These are phyloP conservation scores for Blumeriella jaapii DNA, from an alignment of 2,329 filamentous ascomycete species.

Conservation along the genomic window DNA sequence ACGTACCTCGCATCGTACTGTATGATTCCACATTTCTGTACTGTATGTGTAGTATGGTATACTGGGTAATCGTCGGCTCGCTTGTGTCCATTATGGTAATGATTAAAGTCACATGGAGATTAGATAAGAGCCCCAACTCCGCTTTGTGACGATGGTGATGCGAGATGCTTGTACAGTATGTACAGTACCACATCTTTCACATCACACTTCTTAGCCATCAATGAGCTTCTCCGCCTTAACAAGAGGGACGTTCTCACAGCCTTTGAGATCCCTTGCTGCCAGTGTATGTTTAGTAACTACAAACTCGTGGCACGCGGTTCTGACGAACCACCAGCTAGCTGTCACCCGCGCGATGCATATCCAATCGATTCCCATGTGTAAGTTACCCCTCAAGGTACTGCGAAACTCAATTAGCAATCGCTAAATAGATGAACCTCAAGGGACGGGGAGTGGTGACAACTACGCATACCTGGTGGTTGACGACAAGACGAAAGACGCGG, in stretches of 20 bases:
- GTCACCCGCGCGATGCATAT: slow-evolving; percentile 57
- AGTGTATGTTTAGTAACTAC: slow-evolving; percentile 7
- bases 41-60: too few relatives aligned
- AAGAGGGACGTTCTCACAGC: slow-evolving; percentile 10
- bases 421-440: slow-evolving; percentile 33
- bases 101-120: slow-evolving; percentile 7
- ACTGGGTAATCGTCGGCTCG: too few relatives aligned
- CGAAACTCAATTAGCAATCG: slow-evolving; percentile 1
- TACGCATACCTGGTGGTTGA: slow-evolving; percentile 77
- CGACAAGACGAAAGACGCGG: slow-evolving; percentile 64
- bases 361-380: slow-evolving; percentile 83
- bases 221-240: slow-evolving; percentile 16
- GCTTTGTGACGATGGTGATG: background rate
- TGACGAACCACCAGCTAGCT: slow-evolving; percentile 11
- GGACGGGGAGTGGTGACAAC: slow-evolving; percentile 69
- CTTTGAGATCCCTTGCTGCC: slow-evolving; percentile 9
- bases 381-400: slow-evolving; percentile 28
- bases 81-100: too few relatives aligned
- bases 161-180: background rate
- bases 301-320: background rate
- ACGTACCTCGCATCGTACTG: too few relatives aligned
- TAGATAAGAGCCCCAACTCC: slow-evolving; percentile 6
- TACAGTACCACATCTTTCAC: background rate
- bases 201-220: background rate
- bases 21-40: too few relatives aligned